Base-by-base conservation (phyloP, 139 green algal genomes). In the Zygnema cylindricum region DNA sequence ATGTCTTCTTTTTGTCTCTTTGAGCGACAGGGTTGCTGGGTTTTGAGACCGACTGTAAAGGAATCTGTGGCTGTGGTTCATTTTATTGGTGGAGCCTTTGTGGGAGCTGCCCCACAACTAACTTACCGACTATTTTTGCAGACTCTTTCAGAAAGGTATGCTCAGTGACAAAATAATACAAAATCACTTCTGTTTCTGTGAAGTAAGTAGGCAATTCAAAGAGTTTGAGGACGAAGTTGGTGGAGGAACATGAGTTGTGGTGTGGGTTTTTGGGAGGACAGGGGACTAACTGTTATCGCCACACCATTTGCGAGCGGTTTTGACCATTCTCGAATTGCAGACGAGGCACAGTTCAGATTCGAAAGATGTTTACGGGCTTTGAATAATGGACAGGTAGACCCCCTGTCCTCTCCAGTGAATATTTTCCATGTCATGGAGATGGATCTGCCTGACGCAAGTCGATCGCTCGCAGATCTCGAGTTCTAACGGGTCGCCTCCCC, bases 41-140 rank as follows among this genome's bases (percentile, higher is more conserved):
- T 98, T 85, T 92, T 97, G 69, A 88, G 33, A 82, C 69, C 94
- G 25, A 42, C 2, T 55, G 75, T 54, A n/a, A 32, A 33, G 38
- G n/a, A 76, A 49, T 49, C 87, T 11, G 33, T 41, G 63, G 88
- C 86, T 57, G 55, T 98, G 7, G 93, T 98, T 16, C 95, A 98
- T 84, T 98, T 99, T 88, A 87, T 97, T 35, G 97, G 97, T 3
- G 97, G 94, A 2, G 95, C 95, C 33, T 98, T 98, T 91, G 95
- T 98, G 33, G 97, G 96, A 0, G 96, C 96, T 7, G 95, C 96
- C 0, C 96, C 97, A 23, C 95, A 98, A 92, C 86, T 97, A 33
- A 92, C 93, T 0, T 97, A 96, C 89, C 55, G 94, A 0, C 89
- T 95, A 0, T 95, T 98, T 69, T 89, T 98, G 35, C 95, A 98